phyloP scores from a whole-genome alignment of 2,329 filamentous ascomycete genomes.

The Pseudopyrenochaeta lycopersici region DNA sequence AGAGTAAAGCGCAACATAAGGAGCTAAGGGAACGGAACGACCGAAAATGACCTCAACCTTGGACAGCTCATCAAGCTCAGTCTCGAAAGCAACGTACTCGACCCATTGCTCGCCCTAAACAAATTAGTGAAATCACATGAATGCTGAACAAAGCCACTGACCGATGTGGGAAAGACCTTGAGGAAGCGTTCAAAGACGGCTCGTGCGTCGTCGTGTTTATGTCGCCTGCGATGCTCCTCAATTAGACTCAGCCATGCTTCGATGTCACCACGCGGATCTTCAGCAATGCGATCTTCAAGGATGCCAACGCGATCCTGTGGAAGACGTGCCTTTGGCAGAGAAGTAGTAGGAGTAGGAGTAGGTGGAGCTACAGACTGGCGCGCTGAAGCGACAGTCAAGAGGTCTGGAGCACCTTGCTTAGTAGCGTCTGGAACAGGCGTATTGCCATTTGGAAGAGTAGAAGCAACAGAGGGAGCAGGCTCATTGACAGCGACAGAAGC shows the following conservation, averaged over 20 bases:
- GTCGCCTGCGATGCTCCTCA: slow-evolving; percentile 80
- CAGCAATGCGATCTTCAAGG: slow-evolving; percentile 88
- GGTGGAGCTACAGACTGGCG: slow-evolving; percentile 52
- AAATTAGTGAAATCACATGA: slow-evolving; percentile 56
- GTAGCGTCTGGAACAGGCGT: slow-evolving; percentile 47
- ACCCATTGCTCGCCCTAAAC: slow-evolving; percentile 89
- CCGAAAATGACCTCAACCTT: slow-evolving; percentile 86
- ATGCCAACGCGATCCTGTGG: slow-evolving; percentile 79
- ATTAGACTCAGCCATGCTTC: slow-evolving; percentile 92
- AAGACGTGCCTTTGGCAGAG: slow-evolving; percentile 61
- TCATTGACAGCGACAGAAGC: slow-evolving; percentile 51
- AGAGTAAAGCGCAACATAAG: slow-evolving; percentile 88
- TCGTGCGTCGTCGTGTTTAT: slow-evolving; percentile 82
- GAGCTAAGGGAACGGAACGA: slow-evolving; percentile 78
- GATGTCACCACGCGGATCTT: slow-evolving; percentile 91
- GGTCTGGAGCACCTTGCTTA: slow-evolving; percentile 42
- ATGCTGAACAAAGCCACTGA: slow-evolving; percentile 63
- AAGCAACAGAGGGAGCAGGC: slow-evolving; percentile 61
- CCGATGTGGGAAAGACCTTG: slow-evolving; percentile 86
- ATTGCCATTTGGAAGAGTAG: slow-evolving; percentile 58
- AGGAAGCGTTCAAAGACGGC: slow-evolving; percentile 86
- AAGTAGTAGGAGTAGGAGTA: slow-evolving; percentile 37
- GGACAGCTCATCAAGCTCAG: slow-evolving; percentile 82
- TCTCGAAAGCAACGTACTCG: slow-evolving; percentile 87
- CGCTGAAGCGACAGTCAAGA: slow-evolving; percentile 40